A percentile compares a stretch with the other conserved stretches of the same genome.
phyloP scores from a whole-genome alignment of 2,329 filamentous ascomycete genomes.

The Penicillium psychrosexuale region DNA sequence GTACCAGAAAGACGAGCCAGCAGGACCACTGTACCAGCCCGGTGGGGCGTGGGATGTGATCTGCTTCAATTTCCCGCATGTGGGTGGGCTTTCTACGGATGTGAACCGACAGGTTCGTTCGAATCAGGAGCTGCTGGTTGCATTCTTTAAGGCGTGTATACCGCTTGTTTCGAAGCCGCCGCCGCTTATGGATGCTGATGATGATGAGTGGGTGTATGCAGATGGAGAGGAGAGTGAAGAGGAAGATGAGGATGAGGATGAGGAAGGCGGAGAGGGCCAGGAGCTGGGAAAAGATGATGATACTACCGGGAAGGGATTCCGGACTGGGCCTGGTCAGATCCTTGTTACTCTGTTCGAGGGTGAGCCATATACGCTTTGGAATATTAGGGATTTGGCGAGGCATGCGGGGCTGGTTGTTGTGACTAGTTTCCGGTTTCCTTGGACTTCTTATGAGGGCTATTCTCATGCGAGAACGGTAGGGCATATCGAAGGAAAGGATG shows the following conservation, averaged over 20 bases:
- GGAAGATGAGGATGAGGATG: slow-evolving; percentile 17
- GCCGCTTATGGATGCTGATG: slow-evolving; percentile 18
- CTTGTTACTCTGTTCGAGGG: slow-evolving; percentile 88
- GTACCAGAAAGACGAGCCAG: slow-evolving; percentile 15
- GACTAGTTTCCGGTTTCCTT: slow-evolving; percentile 49
- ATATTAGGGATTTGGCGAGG: slow-evolving; percentile 79
- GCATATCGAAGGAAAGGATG: slow-evolving; percentile 42
- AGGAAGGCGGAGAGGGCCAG: slow-evolving; percentile 13
- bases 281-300: slow-evolving; percentile 12
- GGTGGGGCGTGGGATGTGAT: slow-evolving; percentile 66
- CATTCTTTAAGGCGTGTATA: slow-evolving; percentile 47
- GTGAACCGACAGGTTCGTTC: slow-evolving; percentile 90
- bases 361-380: slow-evolving; percentile 94
- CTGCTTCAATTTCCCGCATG: slow-evolving; percentile 96
- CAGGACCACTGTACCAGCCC: slow-evolving; percentile 2
- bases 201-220: slow-evolving; percentile 24
- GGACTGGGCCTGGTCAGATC: slow-evolving; percentile 53
- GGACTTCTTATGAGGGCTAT: slow-evolving; percentile 48
- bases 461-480: slow-evolving; percentile 48
- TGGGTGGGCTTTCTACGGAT: slow-evolving; percentile 86
- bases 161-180: slow-evolving; percentile 38
- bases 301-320: slow-evolving; percentile 17
- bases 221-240: slow-evolving; percentile 19
- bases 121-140: slow-evolving; percentile 65
- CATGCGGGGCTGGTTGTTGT: slow-evolving; percentile 55